Base-by-base conservation (phyloP, 1,139 yeast genomes). In the Casaregolazyma suthepensis region DNA sequence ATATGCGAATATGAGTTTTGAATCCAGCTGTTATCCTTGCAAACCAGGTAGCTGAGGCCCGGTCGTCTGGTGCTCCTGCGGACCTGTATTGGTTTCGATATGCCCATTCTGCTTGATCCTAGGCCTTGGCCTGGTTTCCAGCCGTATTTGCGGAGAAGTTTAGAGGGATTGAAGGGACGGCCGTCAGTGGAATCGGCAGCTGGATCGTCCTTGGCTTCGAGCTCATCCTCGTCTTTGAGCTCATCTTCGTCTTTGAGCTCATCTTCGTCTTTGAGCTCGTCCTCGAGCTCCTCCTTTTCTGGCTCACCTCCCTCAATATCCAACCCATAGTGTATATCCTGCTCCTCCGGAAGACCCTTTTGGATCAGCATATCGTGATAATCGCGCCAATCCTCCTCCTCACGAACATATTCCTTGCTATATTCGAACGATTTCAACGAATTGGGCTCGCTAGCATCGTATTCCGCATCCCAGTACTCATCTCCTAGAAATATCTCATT, bases 131-230 rank as follows among this genome's bases (percentile, higher is more conserved):
- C 59, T 49, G 58, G 54, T 51, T 55, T 29, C 64, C 62, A 56
- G 54, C 68, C 59, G 56, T 65, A 56, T 48, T 58, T 55, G 57
- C 63, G 49, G 57, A 61, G 51, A 18, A 61, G 50, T 20, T 52
- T 49, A 22, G 50, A 38, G 7, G 50, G 15, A n/a, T 19, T 43
- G 26, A 43, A 43, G 6, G 44, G 15, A 10, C 26, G 9, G 17
- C 15, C 6, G 42, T 35, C 4, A 54, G 60, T 48, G 53, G 54
- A 17, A n/a, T n/a, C n/a, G n/a, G n/a, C n/a, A n/a, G n/a, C n/a
- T n/a, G n/a, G n/a, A n/a, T n/a, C n/a, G 23, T 3, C 54, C 45
- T 43, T 43, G 53, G 29, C 58, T 59, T 45, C 57, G 59, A 5
- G 59, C 61, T 38, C 58, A 60, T 4, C 54, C 45, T 43, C 45